Evolutionary conservation across 768 basidiomycete genomes (phyloP).

Genomic region (Agrocybe praecox): DNA sequence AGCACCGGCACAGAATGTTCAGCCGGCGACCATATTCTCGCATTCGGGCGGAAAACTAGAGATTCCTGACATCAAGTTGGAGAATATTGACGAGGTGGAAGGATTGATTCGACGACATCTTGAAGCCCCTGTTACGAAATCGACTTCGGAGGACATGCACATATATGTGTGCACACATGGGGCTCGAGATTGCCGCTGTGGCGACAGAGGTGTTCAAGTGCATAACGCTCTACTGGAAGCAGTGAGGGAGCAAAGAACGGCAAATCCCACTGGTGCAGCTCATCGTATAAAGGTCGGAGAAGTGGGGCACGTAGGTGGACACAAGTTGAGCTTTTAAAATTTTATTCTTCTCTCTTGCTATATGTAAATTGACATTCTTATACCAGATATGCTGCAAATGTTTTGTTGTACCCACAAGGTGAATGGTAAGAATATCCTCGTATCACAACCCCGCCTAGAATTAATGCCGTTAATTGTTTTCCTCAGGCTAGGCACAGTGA

Average conservation of each 20-base stretch:
- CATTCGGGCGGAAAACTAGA: conserved; percentile 45
- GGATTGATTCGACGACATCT: conserved; percentile 34
- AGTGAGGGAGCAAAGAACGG: conserved; percentile 38
- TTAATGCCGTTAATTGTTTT: background rate
- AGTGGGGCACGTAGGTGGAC: conserved; percentile 82
- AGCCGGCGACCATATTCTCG: conserved; percentile 56
- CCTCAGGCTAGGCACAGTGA: conserved; percentile 64
- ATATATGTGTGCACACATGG: conserved; percentile 83
- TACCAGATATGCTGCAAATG: conserved; percentile 66
- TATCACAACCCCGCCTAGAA: no score
- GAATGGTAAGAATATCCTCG: conserved; percentile 56
- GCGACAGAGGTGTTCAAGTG: conserved; percentile 61
- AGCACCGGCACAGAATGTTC: conserved; percentile 5
- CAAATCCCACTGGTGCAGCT: conserved; percentile 25
- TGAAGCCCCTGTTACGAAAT: conserved; percentile 8
- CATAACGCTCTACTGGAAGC: conserved; percentile 56
- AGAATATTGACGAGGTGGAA: conserved; percentile 53
- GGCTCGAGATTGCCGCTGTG: conserved; percentile 79
- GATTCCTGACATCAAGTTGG: conserved; percentile 47
- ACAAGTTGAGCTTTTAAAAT: conserved; percentile 52
- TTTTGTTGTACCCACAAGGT: conserved; percentile 69
- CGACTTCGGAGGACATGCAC: conserved; percentile 28
- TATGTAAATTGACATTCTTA: conserved; percentile 1
- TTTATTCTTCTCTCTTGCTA: no score
- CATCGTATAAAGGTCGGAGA: conserved; percentile 54